phyloP scores from a whole-genome alignment of 768 basidiomycete species.

The Phanerodontia chrysosporium region DNA sequence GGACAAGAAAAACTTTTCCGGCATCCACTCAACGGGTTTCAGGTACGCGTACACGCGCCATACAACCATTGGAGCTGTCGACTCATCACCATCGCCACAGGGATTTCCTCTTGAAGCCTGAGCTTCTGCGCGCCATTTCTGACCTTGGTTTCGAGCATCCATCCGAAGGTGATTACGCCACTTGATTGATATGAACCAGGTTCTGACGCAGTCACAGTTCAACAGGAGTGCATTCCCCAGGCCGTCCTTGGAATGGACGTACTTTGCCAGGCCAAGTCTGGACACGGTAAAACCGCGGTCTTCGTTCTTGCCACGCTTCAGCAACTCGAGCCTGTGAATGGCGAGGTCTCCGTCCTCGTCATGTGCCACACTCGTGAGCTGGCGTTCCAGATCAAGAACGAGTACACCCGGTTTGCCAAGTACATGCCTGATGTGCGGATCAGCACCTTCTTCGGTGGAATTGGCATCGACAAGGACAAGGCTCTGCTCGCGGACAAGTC shows the following conservation, averaged over 20 bases:
- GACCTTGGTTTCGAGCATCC: conserved; percentile 99
- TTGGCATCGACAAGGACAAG: conserved; percentile 88
- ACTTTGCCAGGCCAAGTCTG: conserved; percentile 98
- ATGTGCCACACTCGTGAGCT: conserved; percentile 99
- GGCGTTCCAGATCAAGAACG: conserved; percentile 99
- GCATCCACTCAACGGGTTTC: conserved; percentile 99
- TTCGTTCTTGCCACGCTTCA: conserved; percentile 98
- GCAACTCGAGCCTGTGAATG: conserved; percentile 96
- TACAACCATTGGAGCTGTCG: not conserved
- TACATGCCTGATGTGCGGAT: conserved; percentile 99
- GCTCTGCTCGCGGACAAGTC: conserved; percentile 92
- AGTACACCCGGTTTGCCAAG: conserved; percentile 98
- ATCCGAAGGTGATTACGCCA: conserved; percentile 75
- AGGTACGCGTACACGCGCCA: conserved; percentile 48
- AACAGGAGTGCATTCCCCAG: conserved; percentile 99
- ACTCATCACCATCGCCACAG: conserved; percentile 37
- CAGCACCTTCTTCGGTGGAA: conserved; percentile 97
- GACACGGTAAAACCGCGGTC: conserved; percentile 97
- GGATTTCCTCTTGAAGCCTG: conserved; percentile 97
- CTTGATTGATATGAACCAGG: not conserved
- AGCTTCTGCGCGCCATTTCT: conserved; percentile 93
- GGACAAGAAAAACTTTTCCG: conserved; percentile 97
- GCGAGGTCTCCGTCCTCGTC: conserved; percentile 96
- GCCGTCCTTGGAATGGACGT: conserved; percentile 99
- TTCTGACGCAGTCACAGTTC: conserved; percentile 51